Evolutionary conservation across 2,329 filamentous ascomycete species (phyloP).

Genomic region (Rachicladosporium sp.): DNA sequence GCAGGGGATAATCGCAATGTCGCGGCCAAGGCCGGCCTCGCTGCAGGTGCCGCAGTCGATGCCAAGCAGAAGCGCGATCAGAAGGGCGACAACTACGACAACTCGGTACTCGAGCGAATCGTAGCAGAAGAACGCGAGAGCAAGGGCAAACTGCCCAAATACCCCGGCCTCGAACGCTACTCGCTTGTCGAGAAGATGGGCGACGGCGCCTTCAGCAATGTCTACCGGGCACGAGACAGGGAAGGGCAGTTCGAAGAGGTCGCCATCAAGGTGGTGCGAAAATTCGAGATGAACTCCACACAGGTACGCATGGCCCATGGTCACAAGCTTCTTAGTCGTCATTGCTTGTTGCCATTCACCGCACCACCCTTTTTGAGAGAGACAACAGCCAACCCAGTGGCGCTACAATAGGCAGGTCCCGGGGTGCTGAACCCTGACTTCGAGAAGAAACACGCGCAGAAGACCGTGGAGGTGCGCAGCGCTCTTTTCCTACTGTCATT

Average conservation of each 20-base stretch:
- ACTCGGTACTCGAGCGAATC: slow-evolving; percentile 64
- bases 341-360: slow-evolving; percentile 1
- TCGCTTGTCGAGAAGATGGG: slow-evolving; percentile 92
- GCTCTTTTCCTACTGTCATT: neutral
- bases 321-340: neutral
- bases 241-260: slow-evolving; percentile 64
- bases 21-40: slow-evolving; percentile 54
- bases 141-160: slow-evolving; percentile 72
- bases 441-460: slow-evolving; percentile 49
- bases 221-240: slow-evolving; percentile 76
- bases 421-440: no score
- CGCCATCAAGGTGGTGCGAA: slow-evolving; percentile 96
- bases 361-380: neutral
- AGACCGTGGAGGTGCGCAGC: slow-evolving; percentile 87
- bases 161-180: slow-evolving; percentile 78
- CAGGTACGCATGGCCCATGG: slow-evolving; percentile 59
- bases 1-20: slow-evolving; percentile 51
- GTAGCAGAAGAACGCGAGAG: slow-evolving; percentile 84
- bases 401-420: slow-evolving; percentile 16
- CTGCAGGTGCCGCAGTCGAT: slow-evolving; percentile 50
- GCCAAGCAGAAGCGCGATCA: slow-evolving; percentile 46
- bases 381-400: slow-evolving; percentile 6
- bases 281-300: slow-evolving; percentile 97
- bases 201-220: slow-evolving; percentile 96
- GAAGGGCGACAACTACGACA: slow-evolving; percentile 40